These are phyloP conservation scores for Aspergillus sp. DNA, from an alignment of 2,329 filamentous ascomycete genomes.

Conservation along the genomic window DNA sequence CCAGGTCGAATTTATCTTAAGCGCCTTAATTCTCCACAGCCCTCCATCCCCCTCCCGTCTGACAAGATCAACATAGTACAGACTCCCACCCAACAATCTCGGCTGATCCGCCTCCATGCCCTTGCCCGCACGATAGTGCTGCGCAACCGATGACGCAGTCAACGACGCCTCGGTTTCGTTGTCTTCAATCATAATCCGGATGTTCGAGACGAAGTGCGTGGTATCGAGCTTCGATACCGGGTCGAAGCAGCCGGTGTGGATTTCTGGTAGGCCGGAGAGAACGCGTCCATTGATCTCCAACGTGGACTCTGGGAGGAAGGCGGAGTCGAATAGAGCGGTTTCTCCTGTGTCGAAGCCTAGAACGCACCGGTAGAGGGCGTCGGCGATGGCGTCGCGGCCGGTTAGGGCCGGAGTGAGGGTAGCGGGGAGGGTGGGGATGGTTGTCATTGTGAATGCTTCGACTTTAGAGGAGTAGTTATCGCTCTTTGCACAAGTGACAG, in stretches of 20 bases:
- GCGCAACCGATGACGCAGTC: conserved; percentile 19
- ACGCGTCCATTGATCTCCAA: conserved; percentile 19
- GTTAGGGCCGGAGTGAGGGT: conserved; percentile 15
- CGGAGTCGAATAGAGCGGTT: conserved; percentile 29
- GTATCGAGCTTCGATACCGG: conserved; percentile 29
- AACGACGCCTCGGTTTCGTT: conserved; percentile 11
- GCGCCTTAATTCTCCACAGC: conserved; percentile 37
- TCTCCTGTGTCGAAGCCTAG: conserved; percentile 29
- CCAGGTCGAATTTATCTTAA: conserved; percentile 32
- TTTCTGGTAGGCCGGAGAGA: conserved; percentile 20
- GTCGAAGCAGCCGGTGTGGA: conserved; percentile 20
- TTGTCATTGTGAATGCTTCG: not conserved
- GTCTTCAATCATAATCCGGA: conserved; percentile 20
- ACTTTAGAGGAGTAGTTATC: not conserved
- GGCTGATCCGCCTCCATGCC: conserved; percentile 24
- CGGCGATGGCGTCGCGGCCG: conserved; percentile 32
- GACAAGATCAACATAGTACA: conserved; percentile 32
- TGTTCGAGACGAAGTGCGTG: conserved; percentile 23
- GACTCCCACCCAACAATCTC: conserved; percentile 23
- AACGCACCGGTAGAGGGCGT: conserved; percentile 31
- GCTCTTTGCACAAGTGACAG: too few relatives aligned
- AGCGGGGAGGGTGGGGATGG: not conserved
- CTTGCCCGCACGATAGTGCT: conserved; percentile 23
- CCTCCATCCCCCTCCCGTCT: conserved; percentile 27
- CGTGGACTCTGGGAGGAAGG: conserved; percentile 21